Evolutionary conservation across 106 monocot species (phyloP).

Genomic region (Dendrobium chrysotoxum): DNA sequence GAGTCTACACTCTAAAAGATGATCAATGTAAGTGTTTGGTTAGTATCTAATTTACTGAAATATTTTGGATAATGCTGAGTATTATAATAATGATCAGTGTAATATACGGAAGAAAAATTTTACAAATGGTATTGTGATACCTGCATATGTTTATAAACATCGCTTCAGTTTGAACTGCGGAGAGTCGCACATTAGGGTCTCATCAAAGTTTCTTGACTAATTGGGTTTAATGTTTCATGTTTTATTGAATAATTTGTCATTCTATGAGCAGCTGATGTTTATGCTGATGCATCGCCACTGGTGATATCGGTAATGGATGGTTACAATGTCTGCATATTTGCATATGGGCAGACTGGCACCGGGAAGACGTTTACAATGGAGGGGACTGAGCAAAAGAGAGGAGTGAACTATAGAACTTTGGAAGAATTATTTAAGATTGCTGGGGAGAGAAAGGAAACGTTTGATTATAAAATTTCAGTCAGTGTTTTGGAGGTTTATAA

Average conservation of each 20-base stretch:
- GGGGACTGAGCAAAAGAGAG: slow-evolving; percentile 61
- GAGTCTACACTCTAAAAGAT: slow-evolving; percentile 70
- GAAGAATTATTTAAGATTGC: slow-evolving; percentile 73
- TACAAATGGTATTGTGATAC: too few relatives aligned
- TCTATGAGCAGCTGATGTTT: slow-evolving; percentile 47
- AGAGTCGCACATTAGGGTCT: too few relatives aligned
- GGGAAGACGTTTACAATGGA: slow-evolving; percentile 95
- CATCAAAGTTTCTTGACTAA: not conserved
- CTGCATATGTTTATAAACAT: too few relatives aligned
- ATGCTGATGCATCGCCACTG: slow-evolving; percentile 75
- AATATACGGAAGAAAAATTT: too few relatives aligned
- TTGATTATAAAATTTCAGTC: slow-evolving; percentile 60
- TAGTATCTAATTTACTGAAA: not conserved
- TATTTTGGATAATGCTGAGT: not conserved
- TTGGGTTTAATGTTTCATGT: not conserved
- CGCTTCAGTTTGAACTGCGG: too few relatives aligned
- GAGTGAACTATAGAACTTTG: slow-evolving; percentile 86
- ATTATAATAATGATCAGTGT: not conserved
- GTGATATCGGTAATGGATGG: slow-evolving; percentile 80
- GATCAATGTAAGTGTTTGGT: slow-evolving; percentile 41
- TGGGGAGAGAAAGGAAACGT: slow-evolving; percentile 52
- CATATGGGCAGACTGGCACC: slow-evolving; percentile 87
- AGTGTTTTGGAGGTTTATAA: slow-evolving; percentile 94
- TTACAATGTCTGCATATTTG: slow-evolving; percentile 90
- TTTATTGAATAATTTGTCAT: not conserved